phyloP scores from a whole-genome alignment of 73 alveolate genomes.

The Uronychia setigera region DNA sequence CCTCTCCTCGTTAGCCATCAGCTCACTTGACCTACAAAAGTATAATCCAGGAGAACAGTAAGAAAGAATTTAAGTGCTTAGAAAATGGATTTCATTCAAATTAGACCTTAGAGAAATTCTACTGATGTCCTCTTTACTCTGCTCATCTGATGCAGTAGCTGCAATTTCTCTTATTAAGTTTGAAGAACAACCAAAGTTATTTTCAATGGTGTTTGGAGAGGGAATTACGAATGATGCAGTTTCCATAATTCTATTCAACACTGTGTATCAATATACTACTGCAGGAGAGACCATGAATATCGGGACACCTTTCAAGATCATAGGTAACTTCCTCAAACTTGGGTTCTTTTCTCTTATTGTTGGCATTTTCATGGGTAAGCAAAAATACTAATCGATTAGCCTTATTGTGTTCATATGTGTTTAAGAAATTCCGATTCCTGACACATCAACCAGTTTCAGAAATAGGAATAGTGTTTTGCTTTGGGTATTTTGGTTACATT shows the following conservation, averaged over 20 bases:
- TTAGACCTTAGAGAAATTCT: conserved; percentile 20
- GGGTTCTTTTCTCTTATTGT: conserved; percentile 64
- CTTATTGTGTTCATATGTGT: conserved; percentile 60
- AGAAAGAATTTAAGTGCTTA: neutral
- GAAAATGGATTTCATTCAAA: conserved; percentile 7
- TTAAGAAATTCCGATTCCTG: conserved; percentile 72
- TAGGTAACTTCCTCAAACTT: conserved; percentile 55
- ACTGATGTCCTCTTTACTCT: conserved; percentile 3
- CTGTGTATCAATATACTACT: conserved; percentile 50
- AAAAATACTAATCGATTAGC: neutral
- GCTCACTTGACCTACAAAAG: neutral
- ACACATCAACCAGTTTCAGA: conserved; percentile 76
- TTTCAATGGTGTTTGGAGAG: conserved; percentile 94
- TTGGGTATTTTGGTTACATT: conserved; percentile 79
- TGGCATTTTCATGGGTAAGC: conserved; percentile 59
- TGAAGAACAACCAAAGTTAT: conserved; percentile 86
- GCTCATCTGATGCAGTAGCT: conserved; percentile 93
- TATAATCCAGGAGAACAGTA: neutral
- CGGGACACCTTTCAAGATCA: conserved; percentile 47
- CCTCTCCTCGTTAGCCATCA: conserved; percentile 79
- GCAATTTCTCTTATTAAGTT: conserved; percentile 91
- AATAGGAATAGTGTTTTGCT: conserved; percentile 67
- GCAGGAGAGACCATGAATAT: conserved; percentile 60
- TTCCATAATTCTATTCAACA: conserved; percentile 87
- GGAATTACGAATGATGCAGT: conserved; percentile 96